Conservation (phyloP, 164 flowering plant species). For the Vitis amurensis region DNA sequence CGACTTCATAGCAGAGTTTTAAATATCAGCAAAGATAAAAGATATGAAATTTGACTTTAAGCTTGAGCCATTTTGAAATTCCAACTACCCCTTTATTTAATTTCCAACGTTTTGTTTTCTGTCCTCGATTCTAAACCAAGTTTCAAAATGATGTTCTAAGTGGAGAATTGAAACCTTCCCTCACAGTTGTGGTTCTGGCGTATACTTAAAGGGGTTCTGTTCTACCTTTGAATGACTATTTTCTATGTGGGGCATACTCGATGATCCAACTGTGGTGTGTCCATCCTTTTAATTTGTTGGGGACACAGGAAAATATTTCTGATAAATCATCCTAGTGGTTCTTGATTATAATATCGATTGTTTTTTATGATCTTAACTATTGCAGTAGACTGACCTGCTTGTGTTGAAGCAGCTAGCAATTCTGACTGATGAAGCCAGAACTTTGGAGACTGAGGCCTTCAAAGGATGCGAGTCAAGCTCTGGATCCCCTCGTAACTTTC, state of each 20-base stretch:
- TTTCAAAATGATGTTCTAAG: not conserved
- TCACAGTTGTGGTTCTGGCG: not conserved
- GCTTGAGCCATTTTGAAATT: not conserved
- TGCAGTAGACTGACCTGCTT: constrained; percentile 1
- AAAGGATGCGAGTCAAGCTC: constrained; percentile 48
- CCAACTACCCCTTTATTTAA: not conserved
- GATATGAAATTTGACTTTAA: not conserved
- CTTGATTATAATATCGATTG: not conserved
- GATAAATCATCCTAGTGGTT: not conserved
- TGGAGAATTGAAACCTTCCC: not conserved
- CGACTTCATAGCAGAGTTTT: not conserved
- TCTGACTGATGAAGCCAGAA: constrained; percentile 75
- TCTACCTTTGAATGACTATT: too few relatives aligned
- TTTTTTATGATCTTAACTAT: not conserved
- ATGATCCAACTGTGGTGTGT: not conserved
- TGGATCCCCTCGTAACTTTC: constrained; percentile 42
- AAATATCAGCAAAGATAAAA: not conserved
- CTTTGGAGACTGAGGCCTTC: constrained; percentile 55
- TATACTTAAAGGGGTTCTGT: not conserved
- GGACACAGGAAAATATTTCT: not conserved
- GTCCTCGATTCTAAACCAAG: not conserved
- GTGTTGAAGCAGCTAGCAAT: constrained; percentile 49
- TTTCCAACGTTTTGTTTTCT: not conserved
- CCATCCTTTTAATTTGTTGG: not conserved
- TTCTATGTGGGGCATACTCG: not conserved